Conservation (phyloP, 352 stramenopile species). For the Phytophthora agathidicida region DNA sequence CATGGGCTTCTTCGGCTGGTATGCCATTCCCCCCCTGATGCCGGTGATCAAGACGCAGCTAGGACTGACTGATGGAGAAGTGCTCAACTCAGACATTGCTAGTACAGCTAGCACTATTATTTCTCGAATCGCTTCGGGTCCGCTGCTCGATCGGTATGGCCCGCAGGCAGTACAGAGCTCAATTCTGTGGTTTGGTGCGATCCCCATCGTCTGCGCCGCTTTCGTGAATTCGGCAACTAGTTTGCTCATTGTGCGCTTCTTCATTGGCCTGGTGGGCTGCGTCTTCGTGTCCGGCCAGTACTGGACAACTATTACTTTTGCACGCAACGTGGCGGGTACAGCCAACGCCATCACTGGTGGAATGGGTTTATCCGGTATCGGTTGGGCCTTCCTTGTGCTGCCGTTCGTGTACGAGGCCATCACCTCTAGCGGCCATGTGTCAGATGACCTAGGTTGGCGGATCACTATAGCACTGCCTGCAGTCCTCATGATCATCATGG, state of each 20-base stretch:
- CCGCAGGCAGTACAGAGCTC: constrained; percentile 82
- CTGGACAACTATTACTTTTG: constrained; percentile 96
- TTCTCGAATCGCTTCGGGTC: constrained; percentile 91
- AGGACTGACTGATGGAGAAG: constrained; percentile 80
- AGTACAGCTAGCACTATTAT: constrained; percentile 93
- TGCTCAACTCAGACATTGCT: constrained; percentile 93
- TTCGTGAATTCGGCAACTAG: constrained; percentile 81
- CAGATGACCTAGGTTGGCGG: constrained; percentile 89
- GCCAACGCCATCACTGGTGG: constrained; percentile 94
- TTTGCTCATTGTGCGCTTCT: constrained; percentile 92
- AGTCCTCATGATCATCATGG: constrained; percentile 81
- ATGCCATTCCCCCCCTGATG: constrained; percentile 93
- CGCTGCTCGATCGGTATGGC: constrained; percentile 93
- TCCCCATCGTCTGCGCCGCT: constrained; percentile 87
- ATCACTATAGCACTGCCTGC: constrained; percentile 92
- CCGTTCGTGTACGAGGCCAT: constrained; percentile 89
- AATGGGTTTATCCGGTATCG: constrained; percentile 94
- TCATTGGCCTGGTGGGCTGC: constrained; percentile 94
- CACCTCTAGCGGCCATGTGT: constrained; percentile 54
- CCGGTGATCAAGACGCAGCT: constrained; percentile 87
- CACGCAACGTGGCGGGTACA: constrained; percentile 92
- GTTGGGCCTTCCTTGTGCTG: constrained; percentile 89
- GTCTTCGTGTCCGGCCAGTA: constrained; percentile 96
- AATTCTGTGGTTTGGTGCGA: constrained; percentile 84
- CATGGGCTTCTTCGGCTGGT: constrained; percentile 94